phyloP scores from a whole-genome alignment of 106 monocot genomes.

The Apostasia ramifera region DNA sequence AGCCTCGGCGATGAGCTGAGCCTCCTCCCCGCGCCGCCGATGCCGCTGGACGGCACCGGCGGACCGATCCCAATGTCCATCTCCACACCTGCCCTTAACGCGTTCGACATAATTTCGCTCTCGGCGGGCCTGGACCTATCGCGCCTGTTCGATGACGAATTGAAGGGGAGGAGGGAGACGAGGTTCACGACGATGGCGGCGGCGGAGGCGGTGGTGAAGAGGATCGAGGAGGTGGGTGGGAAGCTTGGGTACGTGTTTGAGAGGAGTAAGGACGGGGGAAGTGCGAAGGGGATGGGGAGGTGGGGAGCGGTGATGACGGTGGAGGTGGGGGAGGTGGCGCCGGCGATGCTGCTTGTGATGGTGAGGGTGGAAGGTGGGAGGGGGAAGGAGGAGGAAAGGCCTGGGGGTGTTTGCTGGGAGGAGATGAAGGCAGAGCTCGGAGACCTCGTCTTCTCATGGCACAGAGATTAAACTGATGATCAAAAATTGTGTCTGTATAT shows the following conservation, averaged over 20 bases:
- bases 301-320: slow-evolving; percentile 17
- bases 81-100: slow-evolving; percentile 12
- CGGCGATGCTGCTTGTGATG: slow-evolving; percentile 22
- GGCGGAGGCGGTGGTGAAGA: slow-evolving; percentile 13
- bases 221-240: slow-evolving; percentile 8
- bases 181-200: slow-evolving; percentile 20
- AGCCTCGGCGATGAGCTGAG: slow-evolving; percentile 2
- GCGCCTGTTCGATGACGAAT: slow-evolving; percentile 18
- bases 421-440: slow-evolving; percentile 31
- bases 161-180: background rate
- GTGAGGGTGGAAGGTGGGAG: slow-evolving; percentile 11
- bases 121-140: slow-evolving; percentile 25
- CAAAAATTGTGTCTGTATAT: no score
- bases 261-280: slow-evolving; percentile 8
- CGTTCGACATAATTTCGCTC: slow-evolving; percentile 28
- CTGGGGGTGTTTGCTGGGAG: slow-evolving; percentile 22
- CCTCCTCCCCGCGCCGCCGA: background rate
- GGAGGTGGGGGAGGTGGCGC: slow-evolving; percentile 20
- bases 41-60: slow-evolving; percentile 1
- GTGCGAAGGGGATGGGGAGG: background rate
- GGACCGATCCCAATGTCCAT: slow-evolving; percentile 9
- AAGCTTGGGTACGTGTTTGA: slow-evolving; percentile 24
- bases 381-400: background rate
- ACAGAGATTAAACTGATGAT: background rate
- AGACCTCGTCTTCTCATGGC: slow-evolving; percentile 40